phyloP scores from a whole-genome alignment of 768 basidiomycete genomes.

The Asterophora parasitica region DNA sequence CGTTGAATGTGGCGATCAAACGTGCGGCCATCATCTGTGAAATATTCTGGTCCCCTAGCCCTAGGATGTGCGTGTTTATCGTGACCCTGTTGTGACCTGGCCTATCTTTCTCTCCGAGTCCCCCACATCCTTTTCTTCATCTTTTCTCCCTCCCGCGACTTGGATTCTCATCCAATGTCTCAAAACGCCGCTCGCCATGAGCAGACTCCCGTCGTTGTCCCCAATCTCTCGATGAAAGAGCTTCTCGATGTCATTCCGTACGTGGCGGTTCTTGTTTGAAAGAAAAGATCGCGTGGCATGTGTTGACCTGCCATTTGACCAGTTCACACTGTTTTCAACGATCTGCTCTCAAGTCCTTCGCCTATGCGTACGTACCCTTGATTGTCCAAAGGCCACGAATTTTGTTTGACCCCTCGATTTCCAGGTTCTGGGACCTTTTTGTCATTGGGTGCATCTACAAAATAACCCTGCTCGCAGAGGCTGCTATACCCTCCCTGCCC shows the following conservation, averaged over 20 bases:
- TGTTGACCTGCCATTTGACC: not conserved
- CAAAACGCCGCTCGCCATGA: constrained; percentile 17
- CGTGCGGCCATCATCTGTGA: not conserved
- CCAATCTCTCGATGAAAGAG: constrained; percentile 71
- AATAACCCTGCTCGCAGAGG: constrained; percentile 48
- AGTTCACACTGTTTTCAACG: constrained; percentile 76
- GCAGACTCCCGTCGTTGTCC: constrained; percentile 49
- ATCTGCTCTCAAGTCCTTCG: constrained; percentile 60
- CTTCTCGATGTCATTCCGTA: constrained; percentile 68
- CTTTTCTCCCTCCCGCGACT: not conserved
- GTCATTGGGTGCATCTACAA: constrained; percentile 58
- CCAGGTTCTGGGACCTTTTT: constrained; percentile 55
- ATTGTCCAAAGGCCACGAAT: not conserved
- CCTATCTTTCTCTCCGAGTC: not conserved
- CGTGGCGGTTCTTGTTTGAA: constrained; percentile 19
- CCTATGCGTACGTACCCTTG: constrained; percentile 50
- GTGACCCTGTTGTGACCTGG: not conserved
- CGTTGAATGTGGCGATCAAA: not conserved
- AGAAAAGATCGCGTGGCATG: not conserved
- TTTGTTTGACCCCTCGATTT: not conserved
- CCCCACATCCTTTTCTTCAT: not conserved
- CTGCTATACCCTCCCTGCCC: constrained; percentile 45
- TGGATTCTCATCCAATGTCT: constrained; percentile 7
- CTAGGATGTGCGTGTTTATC: not conserved
- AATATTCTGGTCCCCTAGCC: not conserved